A percentile compares a stretch with the other conserved stretches of the same genome.
These are phyloP conservation scores for Sphagnum magellanicum DNA, from an alignment of 228 moss, liverwort and hornwort genomes.

Conservation along the genomic window DNA sequence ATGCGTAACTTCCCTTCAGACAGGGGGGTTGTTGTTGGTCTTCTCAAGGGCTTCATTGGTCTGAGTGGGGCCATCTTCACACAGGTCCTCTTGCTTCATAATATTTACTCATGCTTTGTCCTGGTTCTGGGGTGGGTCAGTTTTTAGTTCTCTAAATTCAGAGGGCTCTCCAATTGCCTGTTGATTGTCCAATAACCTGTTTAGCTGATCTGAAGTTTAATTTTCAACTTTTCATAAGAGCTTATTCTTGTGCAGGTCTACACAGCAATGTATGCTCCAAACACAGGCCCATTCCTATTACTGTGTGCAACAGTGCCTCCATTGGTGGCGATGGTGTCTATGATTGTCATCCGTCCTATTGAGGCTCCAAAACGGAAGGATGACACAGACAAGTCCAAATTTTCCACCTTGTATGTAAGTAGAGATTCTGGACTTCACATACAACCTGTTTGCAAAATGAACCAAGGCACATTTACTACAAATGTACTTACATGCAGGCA, in stretches of 20 bases:
- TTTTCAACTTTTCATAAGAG: no score
- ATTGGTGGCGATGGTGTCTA: slow-evolving; percentile 73
- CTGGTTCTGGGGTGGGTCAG: no score
- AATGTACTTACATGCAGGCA: no score
- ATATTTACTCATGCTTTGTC: background rate
- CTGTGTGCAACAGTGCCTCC: slow-evolving; percentile 87
- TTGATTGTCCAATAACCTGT: no score
- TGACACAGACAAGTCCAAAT: slow-evolving; percentile 81
- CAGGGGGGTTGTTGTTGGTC: slow-evolving; percentile 89
- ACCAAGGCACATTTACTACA: no score
- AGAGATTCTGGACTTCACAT: background rate
- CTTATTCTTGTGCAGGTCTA: slow-evolving; percentile 49
- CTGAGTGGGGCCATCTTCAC: slow-evolving; percentile 97
- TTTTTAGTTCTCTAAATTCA: background rate
- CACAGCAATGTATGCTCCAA: slow-evolving; percentile 93
- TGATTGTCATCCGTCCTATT: slow-evolving; percentile 81
- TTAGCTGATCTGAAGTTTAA: no score
- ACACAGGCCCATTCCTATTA: slow-evolving; percentile 85
- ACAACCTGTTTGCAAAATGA: no score
- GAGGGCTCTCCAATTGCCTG: no score
- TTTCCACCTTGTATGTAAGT: slow-evolving; percentile 89
- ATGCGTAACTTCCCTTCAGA: slow-evolving; percentile 97
- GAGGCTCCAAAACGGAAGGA: slow-evolving; percentile 73
- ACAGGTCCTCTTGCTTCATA: slow-evolving; percentile 39
- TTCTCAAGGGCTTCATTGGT: slow-evolving; percentile 94